Base-by-base conservation (phyloP, 2,329 filamentous ascomycete genomes). In the Reticulascus tulasneorum region DNA sequence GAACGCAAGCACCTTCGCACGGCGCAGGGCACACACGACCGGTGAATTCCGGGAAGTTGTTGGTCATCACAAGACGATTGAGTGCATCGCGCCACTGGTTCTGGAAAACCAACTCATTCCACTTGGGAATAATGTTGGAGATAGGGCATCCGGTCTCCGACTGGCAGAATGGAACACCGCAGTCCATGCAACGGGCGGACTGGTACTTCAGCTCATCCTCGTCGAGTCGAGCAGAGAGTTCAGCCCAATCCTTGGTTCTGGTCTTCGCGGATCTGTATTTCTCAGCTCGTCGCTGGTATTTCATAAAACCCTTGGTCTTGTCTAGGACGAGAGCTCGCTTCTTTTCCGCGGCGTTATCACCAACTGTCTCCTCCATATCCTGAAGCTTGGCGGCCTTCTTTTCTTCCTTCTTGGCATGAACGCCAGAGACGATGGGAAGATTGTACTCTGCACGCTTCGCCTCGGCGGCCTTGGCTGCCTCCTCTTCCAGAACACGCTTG, bases 1-100 rank as follows among this genome's bases (percentile, higher is more conserved):
- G 75, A 42, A 96, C 91, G 56, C 91, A 97, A 40, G 91, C 89
- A 62, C 91, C 91, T 64, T 97, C 91, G 53, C 91, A 97, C 63
- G 91, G 91, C 55, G 91, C 91, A 40, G 91, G 91, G 64, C 91
- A 97, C 40, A 96, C 91, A 69, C 91, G 90, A 38, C 91, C 91
- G 51, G 91, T 97, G 63, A 96, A 96, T 59, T 97, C 91, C 5
- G 91, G 91, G 75, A 97, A 96, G 67, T 96, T 96, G 72, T 97
- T 96, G 48, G 91, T 96, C 85, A 94, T 91, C 35, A 96, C 72
- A 9, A 97, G 75, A 41, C 88, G 79, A 64, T 95, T 91, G 5
- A 96, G 79, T 17, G 91, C 91, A 63, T 96, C 90, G 50, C 82
- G 78, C 91, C 91, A 97, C 45, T 94, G 82, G 30, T 78, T 75